Percentiles rank a stretch among this genome's conserved stretches.
Conservation (phyloP, 2,329 filamentous ascomycete genomes). For the Cladosporium sp. region DNA sequence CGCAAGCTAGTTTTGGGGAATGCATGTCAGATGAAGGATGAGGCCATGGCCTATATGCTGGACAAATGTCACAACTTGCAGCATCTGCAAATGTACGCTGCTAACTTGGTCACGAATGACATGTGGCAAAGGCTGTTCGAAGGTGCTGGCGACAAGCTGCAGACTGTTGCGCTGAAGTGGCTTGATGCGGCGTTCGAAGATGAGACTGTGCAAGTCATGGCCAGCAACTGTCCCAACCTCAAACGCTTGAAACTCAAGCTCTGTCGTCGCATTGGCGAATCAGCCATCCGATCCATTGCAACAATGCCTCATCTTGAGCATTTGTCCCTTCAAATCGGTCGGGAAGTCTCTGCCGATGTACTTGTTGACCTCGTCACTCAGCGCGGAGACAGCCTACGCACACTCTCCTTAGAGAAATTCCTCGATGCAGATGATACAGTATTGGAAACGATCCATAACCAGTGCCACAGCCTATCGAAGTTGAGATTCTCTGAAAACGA, state of each 20-base stretch:
- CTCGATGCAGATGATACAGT: conserved; percentile 63
- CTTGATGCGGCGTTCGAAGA: conserved; percentile 80
- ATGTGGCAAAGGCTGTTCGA: conserved; percentile 70
- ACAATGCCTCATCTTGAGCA: conserved; percentile 63
- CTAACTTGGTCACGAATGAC: conserved; percentile 74
- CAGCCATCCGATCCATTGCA: conserved; percentile 62
- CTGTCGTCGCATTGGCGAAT: conserved; percentile 68
- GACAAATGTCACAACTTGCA: conserved; percentile 66
- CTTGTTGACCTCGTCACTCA: conserved; percentile 59
- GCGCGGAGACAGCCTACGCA: conserved; percentile 65
- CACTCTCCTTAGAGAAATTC: conserved; percentile 72
- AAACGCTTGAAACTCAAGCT: conserved; percentile 74
- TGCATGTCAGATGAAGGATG: conserved; percentile 88
- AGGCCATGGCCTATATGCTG: conserved; percentile 74
- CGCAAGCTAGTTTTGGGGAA: conserved; percentile 72
- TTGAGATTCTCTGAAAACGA: conserved; percentile 78
- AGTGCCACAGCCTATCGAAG: conserved; percentile 67
- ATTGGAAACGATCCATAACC: conserved; percentile 64
- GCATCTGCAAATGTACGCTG: conserved; percentile 73
- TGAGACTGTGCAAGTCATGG: conserved; percentile 60
- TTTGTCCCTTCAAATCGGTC: conserved; percentile 66
- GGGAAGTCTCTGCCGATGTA: conserved; percentile 52
- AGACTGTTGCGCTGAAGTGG: conserved; percentile 72
- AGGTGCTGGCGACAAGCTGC: conserved; percentile 61
- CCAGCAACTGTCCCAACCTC: conserved; percentile 62